These are phyloP conservation scores for Sclerotinia subarctica DNA, from an alignment of 2,329 filamentous ascomycete genomes.

Conservation along the genomic window DNA sequence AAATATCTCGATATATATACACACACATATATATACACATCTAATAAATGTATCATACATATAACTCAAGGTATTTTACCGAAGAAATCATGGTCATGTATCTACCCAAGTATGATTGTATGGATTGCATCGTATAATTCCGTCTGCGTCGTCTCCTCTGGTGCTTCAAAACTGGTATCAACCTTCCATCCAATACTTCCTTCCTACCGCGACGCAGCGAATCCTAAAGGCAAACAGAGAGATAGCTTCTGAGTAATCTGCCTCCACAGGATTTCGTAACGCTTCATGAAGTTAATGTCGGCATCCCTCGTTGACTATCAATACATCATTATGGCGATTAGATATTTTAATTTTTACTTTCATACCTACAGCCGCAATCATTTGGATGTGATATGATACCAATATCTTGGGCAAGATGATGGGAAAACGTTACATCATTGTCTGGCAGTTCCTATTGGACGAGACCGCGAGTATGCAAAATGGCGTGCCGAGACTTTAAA, in stretches of 20 bases:
- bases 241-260: background rate
- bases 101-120: background rate
- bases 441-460: background rate
- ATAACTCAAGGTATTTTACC: background rate
- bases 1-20: background rate
- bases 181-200: constrained; percentile 6
- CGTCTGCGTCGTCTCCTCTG: background rate
- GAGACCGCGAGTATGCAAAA: constrained; percentile 2
- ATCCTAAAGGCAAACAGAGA: background rate
- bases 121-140: background rate
- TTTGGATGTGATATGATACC: background rate
- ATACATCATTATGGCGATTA: background rate
- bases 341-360: background rate
- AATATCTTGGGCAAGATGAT: background rate
- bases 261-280: background rate
- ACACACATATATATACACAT: background rate
- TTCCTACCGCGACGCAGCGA: background rate
- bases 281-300: background rate
- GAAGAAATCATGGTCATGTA: background rate
- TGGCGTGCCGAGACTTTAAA: background rate
- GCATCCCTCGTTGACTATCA: background rate
- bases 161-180: background rate
- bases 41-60: background rate
- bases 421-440: background rate
- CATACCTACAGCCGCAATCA: background rate